Evolutionary conservation across 208 protist species (phyloP).

Genomic region (Trypanosomatidae sp.): DNA sequence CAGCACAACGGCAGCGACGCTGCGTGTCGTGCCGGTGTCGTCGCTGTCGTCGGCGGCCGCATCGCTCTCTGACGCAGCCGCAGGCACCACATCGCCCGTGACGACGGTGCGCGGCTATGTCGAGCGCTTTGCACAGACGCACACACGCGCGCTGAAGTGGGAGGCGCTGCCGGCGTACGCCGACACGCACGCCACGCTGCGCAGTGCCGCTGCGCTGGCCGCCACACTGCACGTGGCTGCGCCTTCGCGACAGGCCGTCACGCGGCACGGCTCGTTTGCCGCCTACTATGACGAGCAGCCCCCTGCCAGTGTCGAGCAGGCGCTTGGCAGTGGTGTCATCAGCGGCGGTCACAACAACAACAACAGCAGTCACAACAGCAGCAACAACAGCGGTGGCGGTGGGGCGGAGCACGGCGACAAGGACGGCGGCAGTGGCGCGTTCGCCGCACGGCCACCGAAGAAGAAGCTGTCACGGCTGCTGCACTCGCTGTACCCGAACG

Average conservation of each 20-base stretch:
- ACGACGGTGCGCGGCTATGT: slow-evolving; percentile 6
- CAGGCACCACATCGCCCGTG: too few relatives aligned
- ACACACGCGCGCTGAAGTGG: slow-evolving; percentile 19
- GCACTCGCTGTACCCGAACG: slow-evolving; percentile 6
- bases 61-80: too few relatives aligned
- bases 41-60: too few relatives aligned
- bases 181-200: slow-evolving; percentile 4
- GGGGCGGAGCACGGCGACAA: not conserved
- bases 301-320: not conserved
- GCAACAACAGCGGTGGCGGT: not conserved
- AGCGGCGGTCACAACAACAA: not conserved
- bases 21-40: not conserved
- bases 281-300: slow-evolving; percentile 11
- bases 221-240: slow-evolving; percentile 1
- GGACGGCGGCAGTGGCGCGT: not conserved
- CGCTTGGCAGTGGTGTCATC: not conserved
- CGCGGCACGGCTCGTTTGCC: slow-evolving; percentile 6
- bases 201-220: slow-evolving; percentile 6
- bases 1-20: not conserved
- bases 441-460: slow-evolving; percentile 3
- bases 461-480: slow-evolving; percentile 5
- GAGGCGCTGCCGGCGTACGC: slow-evolving; percentile 5
- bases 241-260: slow-evolving; percentile 8
- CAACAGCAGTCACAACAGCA: not conserved
- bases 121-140: slow-evolving; percentile 8